Base-by-base conservation (phyloP, 371 early-diverging fungal genomes). In the Syncephalis fuscata region DNA sequence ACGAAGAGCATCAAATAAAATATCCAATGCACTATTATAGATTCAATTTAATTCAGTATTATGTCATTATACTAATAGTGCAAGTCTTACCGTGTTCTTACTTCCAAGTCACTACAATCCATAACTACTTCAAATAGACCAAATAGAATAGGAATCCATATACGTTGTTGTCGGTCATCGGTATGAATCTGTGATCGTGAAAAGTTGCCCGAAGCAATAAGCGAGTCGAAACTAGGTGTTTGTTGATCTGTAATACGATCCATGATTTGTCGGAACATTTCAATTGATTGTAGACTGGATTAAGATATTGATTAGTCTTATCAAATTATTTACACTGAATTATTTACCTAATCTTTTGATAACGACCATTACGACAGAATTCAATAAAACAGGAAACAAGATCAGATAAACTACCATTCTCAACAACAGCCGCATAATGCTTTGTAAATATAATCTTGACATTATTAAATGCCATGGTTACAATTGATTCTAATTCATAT, bases 41-140 rank as follows among this genome's bases (percentile, higher is more conserved):
- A 50, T 20, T 32, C 10, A 46, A 37, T 45, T 17, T 47, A 48
- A n/a, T 42, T 3, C 16, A 51, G 17, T 32, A 4, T 32, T 7
- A 4, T 32, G 32, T 32, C 4, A 7, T 4, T 32, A 32, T 32
- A 32, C 11, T 4, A 32, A 7, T 32, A 32, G n/a, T n/a, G n/a
- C n/a, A 60, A 51, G 78, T 68, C 32, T 32, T 32, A 32, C 32
- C 32, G 32, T 7, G 89, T 87, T 25, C 95, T 72, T n/a, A 90
- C 89, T 60, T 92, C 92, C 4, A 92, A 68, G 53, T 79, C 80
- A 41, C 87, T 85, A 26, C 86, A 80, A 15, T 81, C 78, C 86
- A 90, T 86, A 4, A 89, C 76, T 0, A 89, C 75, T 50, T 85
- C 85, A 53, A 85, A 76, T 44, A 89, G 68, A 5, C 90, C 90